Conservation (phyloP, 2,329 filamentous ascomycete genomes). For the Tolypocladium cylindrosporum region DNA sequence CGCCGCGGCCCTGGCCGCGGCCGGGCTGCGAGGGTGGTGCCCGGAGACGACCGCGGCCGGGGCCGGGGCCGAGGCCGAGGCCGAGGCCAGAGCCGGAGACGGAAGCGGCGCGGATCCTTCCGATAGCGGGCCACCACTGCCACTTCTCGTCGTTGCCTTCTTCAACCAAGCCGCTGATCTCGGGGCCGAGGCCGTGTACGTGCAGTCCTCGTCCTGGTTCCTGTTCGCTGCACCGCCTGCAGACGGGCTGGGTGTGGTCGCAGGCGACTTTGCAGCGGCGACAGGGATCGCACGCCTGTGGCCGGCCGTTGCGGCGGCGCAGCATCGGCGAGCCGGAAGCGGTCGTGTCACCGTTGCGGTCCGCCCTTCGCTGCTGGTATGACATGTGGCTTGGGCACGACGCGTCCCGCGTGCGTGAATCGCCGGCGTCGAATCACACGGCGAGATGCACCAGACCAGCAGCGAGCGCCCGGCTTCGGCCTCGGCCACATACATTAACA, state of each 20-base stretch:
- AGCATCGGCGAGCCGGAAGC: background rate
- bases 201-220: constrained; percentile 1
- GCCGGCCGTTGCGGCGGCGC: background rate
- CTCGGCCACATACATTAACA: background rate
- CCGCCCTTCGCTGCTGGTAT: background rate
- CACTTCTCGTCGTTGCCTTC: background rate
- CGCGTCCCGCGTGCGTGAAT: background rate
- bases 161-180: background rate
- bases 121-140: background rate
- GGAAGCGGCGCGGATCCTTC: background rate
- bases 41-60: background rate
- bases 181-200: background rate
- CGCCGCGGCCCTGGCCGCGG: too few species aligned
- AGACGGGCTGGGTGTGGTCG: constrained; percentile 25
- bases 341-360: background rate
- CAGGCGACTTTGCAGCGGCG: constrained; percentile 15
- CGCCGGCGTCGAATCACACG: background rate
- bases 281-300: constrained; percentile 6
- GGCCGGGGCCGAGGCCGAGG: background rate
- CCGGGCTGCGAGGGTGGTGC: constrained; percentile 2
- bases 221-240: constrained; percentile 18
- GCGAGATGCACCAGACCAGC: background rate
- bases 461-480: background rate
- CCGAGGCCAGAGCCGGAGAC: background rate
- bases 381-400: background rate